A percentile compares a stretch with the other conserved stretches of the same genome.
phyloP scores from a whole-genome alignment of 2,329 filamentous ascomycete species.

The Ceratocystis ficicola region DNA sequence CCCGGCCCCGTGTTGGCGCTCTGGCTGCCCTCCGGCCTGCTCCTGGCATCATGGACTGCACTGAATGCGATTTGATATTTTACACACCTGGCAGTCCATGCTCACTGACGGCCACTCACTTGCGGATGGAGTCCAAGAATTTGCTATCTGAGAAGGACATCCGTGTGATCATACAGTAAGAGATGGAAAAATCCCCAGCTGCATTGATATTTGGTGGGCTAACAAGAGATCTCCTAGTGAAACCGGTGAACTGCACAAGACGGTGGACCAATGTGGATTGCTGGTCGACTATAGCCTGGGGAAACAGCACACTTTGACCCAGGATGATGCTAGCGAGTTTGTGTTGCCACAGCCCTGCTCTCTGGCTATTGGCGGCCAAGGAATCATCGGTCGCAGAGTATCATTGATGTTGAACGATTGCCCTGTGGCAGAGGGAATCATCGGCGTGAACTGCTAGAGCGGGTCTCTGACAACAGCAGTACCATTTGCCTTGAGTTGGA shows the following conservation, averaged over 20 bases:
- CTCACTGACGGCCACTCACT: constrained; percentile 34
- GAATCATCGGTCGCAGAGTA: constrained; percentile 39
- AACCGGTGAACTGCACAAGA: constrained; percentile 25
- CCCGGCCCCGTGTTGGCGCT: constrained; percentile 35
- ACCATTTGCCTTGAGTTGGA: neutral
- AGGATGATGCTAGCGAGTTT: constrained; percentile 1
- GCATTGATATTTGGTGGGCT: neutral
- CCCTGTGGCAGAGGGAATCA: constrained; percentile 38
- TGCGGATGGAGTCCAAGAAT: constrained; percentile 31
- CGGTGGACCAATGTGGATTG: constrained; percentile 35
- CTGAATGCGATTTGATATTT: constrained; percentile 34
- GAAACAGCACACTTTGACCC: neutral
- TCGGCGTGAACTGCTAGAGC: constrained; percentile 34
- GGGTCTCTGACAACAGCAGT: neutral
- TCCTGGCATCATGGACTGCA: constrained; percentile 19
- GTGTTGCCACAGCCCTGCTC: constrained; percentile 32
- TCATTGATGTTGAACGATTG: constrained; percentile 30
- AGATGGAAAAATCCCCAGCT: neutral
- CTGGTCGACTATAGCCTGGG: constrained; percentile 12
- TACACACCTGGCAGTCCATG: constrained; percentile 33
- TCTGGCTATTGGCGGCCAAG: constrained; percentile 35
- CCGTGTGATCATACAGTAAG: constrained; percentile 37
- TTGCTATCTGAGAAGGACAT: constrained; percentile 24
- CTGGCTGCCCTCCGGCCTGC: constrained; percentile 34
- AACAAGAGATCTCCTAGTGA: constrained; percentile 7